Percentiles rank a stretch among this genome's conserved stretches.
Evolutionary conservation across 2,329 filamentous ascomycete species (phyloP).

Genomic region (Alternaria longipes): DNA sequence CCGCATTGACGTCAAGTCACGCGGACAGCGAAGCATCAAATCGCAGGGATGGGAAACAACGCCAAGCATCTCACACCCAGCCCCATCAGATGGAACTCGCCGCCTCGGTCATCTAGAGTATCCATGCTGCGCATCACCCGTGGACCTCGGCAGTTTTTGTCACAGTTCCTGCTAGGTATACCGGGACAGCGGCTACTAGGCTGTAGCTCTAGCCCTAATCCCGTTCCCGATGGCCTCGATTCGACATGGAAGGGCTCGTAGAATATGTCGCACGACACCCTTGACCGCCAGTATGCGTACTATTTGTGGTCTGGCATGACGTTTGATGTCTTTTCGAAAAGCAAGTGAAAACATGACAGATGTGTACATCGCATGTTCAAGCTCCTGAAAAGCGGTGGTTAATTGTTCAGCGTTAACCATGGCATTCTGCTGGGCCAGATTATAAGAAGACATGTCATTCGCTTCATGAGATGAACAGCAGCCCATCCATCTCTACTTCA

Average conservation of each 20-base stretch:
- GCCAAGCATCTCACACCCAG: neutral
- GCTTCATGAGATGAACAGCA: neutral
- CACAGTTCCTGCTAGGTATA: neutral
- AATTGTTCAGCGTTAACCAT: neutral
- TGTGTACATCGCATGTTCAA: neutral
- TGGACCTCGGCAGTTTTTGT: constrained; percentile 2
- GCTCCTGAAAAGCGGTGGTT: neutral
- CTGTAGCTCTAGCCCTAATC: constrained; percentile 19
- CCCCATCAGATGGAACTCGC: neutral
- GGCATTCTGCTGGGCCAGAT: neutral
- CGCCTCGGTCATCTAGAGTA: neutral
- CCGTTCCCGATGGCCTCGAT: constrained; percentile 9
- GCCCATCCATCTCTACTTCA: neutral
- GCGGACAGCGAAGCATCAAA: neutral
- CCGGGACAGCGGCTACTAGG: constrained; percentile 16
- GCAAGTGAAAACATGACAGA: constrained; percentile 25
- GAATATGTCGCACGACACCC: constrained; percentile 4
- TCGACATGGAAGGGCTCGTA: constrained; percentile 16
- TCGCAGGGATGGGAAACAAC: neutral
- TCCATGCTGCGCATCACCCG: constrained; percentile 9
- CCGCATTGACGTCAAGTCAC: neutral
- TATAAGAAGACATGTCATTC: constrained; percentile 1
- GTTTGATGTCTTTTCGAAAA: constrained; percentile 16
- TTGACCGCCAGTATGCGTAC: constrained; percentile 10
- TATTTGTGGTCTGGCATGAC: constrained; percentile 26